Percentiles rank a stretch among this genome's conserved stretches.
phyloP scores from a whole-genome alignment of 371 early-diverging fungal species.

The Actinomucor elegans region DNA sequence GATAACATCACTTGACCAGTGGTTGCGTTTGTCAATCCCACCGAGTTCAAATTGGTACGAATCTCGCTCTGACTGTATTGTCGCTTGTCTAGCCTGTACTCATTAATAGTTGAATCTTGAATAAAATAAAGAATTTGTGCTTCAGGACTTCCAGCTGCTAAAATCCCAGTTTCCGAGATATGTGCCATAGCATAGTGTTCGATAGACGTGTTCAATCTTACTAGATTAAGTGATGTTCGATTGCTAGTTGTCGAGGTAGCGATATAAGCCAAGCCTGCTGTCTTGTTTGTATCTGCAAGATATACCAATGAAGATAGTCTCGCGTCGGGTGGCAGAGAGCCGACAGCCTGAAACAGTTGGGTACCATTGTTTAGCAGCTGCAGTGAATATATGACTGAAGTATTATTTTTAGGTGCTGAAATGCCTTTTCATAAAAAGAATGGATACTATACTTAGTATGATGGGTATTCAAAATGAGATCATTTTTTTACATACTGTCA shows the following conservation, averaged over 20 bases:
- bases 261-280: not conserved
- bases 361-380: not conserved
- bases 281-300: not conserved
- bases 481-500: not conserved
- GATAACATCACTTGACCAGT: not conserved
- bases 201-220: not conserved
- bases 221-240: not conserved
- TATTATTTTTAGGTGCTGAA: not conserved
- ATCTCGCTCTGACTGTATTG: not conserved
- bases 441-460: not conserved
- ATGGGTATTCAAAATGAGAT: not conserved
- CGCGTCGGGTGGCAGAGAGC: not conserved
- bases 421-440: not conserved
- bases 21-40: not conserved
- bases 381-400: not conserved
- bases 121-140: conserved; percentile 3
- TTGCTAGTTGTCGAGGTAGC: not conserved
- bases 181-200: not conserved
- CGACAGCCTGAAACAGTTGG: not conserved
- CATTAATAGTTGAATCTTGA: not conserved
- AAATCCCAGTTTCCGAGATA: not conserved
- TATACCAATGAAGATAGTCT: not conserved
- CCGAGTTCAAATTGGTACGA: not conserved
- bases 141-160: not conserved
- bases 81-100: not conserved